Conservation (phyloP, 495 filamentous ascomycete genomes). For the Annulohypoxylon stygium region DNA sequence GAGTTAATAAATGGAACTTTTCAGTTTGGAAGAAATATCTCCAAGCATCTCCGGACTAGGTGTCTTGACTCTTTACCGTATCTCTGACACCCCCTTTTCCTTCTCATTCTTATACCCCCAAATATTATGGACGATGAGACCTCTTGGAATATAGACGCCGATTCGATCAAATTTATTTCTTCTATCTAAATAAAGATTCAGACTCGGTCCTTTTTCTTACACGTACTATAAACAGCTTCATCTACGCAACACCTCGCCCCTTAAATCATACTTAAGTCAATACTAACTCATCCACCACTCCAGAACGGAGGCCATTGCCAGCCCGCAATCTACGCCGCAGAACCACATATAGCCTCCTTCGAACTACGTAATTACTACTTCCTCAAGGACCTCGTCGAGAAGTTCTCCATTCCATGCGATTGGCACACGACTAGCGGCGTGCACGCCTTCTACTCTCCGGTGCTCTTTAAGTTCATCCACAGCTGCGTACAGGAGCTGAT, state of each 20-base stretch:
- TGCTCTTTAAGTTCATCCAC: conserved; percentile 65
- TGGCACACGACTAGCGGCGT: conserved; percentile 66
- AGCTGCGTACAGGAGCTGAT: conserved; percentile 58
- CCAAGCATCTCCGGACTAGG: neutral
- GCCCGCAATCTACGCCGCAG: conserved; percentile 66
- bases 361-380: conserved; percentile 71
- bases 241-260: neutral
- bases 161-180: too few relatives aligned
- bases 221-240: neutral
- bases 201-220: neutral
- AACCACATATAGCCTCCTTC: conserved; percentile 69
- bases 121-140: neutral
- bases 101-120: neutral
- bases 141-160: neutral
- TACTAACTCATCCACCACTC: conserved; percentile 12
- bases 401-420: conserved; percentile 71
- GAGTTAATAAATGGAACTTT: conserved; percentile 36
- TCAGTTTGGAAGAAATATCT: neutral
- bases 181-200: conserved; percentile 13
- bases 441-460: conserved; percentile 65
- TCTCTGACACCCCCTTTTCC: conserved; percentile 1
- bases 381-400: conserved; percentile 64
- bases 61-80: neutral
- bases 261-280: neutral
- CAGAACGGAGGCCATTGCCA: conserved; percentile 84